Conservation (phyloP, 2,329 filamentous ascomycete genomes). For the Podosphaera fusca region DNA sequence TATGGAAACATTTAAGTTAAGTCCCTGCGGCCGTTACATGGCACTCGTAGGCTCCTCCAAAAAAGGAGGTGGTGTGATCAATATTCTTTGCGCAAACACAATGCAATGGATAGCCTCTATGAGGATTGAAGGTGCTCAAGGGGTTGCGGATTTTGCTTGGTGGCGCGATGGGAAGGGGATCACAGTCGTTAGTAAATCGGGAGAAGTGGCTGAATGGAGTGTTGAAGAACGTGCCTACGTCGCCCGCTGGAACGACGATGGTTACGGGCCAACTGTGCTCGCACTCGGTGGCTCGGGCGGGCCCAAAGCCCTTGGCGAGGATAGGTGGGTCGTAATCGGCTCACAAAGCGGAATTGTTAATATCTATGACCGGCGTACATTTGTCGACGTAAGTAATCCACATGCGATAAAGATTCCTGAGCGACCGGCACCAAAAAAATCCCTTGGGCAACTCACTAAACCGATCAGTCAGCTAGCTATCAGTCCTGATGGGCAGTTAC, state of each 20-base stretch:
- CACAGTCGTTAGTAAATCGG: slow-evolving; percentile 62
- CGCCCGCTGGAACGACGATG: slow-evolving; percentile 74
- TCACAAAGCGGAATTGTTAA: slow-evolving; percentile 77
- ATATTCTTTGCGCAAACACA: slow-evolving; percentile 56
- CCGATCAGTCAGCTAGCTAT: slow-evolving; percentile 61
- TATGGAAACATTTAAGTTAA: slow-evolving; percentile 79
- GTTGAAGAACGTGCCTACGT: slow-evolving; percentile 44
- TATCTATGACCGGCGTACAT: slow-evolving; percentile 54
- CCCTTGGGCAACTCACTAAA: slow-evolving; percentile 71
- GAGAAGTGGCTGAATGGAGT: slow-evolving; percentile 78
- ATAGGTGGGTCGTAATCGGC: slow-evolving; percentile 76
- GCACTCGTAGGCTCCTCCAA: slow-evolving; percentile 56
- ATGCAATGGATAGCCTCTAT: slow-evolving; percentile 75
- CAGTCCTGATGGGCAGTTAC: slow-evolving; percentile 68
- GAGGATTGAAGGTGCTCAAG: slow-evolving; percentile 57
- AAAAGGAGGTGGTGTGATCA: slow-evolving; percentile 75
- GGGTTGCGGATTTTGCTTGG: slow-evolving; percentile 82
- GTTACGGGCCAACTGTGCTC: slow-evolving; percentile 63
- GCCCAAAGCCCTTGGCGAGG: slow-evolving; percentile 41
- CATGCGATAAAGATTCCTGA: slow-evolving; percentile 31
- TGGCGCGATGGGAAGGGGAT: slow-evolving; percentile 69
- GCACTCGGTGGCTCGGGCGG: slow-evolving; percentile 47
- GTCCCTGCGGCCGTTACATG: slow-evolving; percentile 69
- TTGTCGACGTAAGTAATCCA: slow-evolving; percentile 14
- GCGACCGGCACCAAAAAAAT: slow-evolving; percentile 46